Evolutionary conservation across 2,329 filamentous ascomycete genomes (phyloP).

Genomic region (Colletotrichum magnum): DNA sequence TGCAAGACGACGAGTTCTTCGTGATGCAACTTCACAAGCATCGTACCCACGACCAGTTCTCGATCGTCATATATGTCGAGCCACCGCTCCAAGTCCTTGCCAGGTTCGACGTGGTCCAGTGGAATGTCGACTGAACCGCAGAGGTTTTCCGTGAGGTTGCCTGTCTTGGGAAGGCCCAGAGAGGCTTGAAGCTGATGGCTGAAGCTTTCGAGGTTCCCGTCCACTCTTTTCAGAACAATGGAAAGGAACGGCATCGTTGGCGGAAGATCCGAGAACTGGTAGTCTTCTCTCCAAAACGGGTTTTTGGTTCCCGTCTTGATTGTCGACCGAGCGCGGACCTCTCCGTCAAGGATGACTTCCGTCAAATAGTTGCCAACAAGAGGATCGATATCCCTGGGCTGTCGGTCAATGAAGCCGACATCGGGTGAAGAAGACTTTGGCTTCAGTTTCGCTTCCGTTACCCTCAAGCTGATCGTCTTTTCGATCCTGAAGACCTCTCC

Average conservation of each 20-base stretch:
- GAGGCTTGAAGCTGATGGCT: constrained; percentile 60
- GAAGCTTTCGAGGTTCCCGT: constrained; percentile 64
- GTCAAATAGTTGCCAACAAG: constrained; percentile 80
- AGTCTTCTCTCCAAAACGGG: constrained; percentile 87
- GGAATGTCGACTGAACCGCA: constrained; percentile 86
- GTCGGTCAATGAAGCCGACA: constrained; percentile 45
- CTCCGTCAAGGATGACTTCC: constrained; percentile 84
- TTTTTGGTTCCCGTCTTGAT: constrained; percentile 79
- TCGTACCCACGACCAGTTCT: constrained; percentile 83
- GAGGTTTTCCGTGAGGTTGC: constrained; percentile 64
- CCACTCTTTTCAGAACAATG: constrained; percentile 78
- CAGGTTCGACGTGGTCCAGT: constrained; percentile 82
- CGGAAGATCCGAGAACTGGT: constrained; percentile 82
- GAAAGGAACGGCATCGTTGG: constrained; percentile 77
- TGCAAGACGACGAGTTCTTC: constrained; percentile 93
- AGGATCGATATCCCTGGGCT: constrained; percentile 59
- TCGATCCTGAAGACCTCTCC: constrained; percentile 73
- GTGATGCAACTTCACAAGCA: constrained; percentile 85
- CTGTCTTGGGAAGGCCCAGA: constrained; percentile 58
- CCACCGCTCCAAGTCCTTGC: constrained; percentile 89
- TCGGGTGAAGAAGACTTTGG: constrained; percentile 46
- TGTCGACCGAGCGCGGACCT: constrained; percentile 82
- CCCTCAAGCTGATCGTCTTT: constrained; percentile 70
- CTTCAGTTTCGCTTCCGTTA: constrained; percentile 75
- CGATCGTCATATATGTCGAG: constrained; percentile 84